Evolutionary conservation across 2,329 filamentous ascomycete genomes (phyloP).

Genomic region (Pseudophaeomoniella oleicola): DNA sequence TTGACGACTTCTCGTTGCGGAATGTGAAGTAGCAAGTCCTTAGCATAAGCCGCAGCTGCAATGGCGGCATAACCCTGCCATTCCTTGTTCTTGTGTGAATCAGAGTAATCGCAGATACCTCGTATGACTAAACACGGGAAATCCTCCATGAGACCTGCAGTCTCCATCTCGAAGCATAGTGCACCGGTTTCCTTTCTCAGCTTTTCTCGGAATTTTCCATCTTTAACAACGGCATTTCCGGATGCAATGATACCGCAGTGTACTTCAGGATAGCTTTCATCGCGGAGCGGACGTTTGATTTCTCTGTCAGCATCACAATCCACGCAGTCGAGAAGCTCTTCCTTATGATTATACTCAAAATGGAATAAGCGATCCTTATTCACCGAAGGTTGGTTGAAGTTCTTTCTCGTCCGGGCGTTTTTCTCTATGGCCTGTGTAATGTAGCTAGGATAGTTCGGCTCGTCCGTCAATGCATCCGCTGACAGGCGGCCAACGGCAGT

Average conservation of each 20-base stretch:
- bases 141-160: constrained; percentile 11
- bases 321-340: constrained; percentile 1
- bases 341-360: background rate
- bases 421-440: constrained; percentile 1
- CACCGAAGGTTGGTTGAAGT: constrained; percentile 2
- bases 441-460: constrained; percentile 3
- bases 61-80: constrained; percentile 20
- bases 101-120: constrained; percentile 24
- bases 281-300: background rate
- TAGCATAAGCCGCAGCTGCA: constrained; percentile 15
- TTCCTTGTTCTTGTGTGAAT: too few species aligned
- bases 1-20: too few species aligned
- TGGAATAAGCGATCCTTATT: constrained; percentile 1
- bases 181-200: constrained; percentile 5
- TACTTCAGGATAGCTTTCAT: constrained; percentile 2
- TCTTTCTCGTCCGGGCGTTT: too few species aligned
- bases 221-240: constrained; percentile 14
- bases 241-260: constrained; percentile 16
- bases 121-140: constrained; percentile 23
- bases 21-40: constrained; percentile 5
- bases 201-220: constrained; percentile 6
- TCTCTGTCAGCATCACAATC: constrained; percentile 1
- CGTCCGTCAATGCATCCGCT: constrained; percentile 5
- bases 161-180: constrained; percentile 18
- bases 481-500: constrained; percentile 5